Conservation (phyloP, 2,329 filamentous ascomycete species). For the Ceratocystis smalleyi region DNA sequence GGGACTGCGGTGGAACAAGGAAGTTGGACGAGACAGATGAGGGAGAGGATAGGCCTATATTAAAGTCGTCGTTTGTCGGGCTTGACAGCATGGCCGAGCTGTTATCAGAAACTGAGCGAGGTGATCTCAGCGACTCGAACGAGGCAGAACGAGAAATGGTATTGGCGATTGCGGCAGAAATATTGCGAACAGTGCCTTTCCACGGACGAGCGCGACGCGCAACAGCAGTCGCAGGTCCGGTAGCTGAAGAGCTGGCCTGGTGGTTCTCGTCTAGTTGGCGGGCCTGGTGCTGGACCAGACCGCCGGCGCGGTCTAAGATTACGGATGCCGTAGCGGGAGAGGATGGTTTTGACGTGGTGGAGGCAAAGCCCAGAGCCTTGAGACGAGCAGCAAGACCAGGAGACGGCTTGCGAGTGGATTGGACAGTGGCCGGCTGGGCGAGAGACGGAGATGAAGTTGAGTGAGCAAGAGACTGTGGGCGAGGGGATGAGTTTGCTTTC, state of each 20-base stretch:
- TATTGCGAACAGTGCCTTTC: conserved; percentile 43
- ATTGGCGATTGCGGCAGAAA: conserved; percentile 22
- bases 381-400: conserved; percentile 49
- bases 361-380: conserved; percentile 47
- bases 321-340: conserved; percentile 18
- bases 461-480: conserved; percentile 16
- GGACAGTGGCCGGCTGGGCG: conserved; percentile 18
- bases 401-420: conserved; percentile 40
- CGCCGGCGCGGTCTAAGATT: conserved; percentile 40
- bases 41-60: conserved; percentile 7
- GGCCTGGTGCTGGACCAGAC: conserved; percentile 55
- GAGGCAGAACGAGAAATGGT: conserved; percentile 11
- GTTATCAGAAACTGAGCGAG: conserved; percentile 10
- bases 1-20: conserved; percentile 22
- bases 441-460: conserved; percentile 20
- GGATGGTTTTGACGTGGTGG: conserved; percentile 17
- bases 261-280: conserved; percentile 54
- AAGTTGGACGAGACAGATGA: conserved; percentile 10
- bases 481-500: conserved; percentile 19
- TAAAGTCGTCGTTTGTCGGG: conserved; percentile 19
- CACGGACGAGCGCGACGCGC: conserved; percentile 55
- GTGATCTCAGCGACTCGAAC: conserved; percentile 17
- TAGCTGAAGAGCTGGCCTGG: conserved; percentile 34
- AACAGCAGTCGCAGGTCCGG: conserved; percentile 29
- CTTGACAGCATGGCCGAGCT: conserved; percentile 20